Conservation (phyloP, 148 eudicot genomes). For the Vaccinium myrtillus region DNA sequence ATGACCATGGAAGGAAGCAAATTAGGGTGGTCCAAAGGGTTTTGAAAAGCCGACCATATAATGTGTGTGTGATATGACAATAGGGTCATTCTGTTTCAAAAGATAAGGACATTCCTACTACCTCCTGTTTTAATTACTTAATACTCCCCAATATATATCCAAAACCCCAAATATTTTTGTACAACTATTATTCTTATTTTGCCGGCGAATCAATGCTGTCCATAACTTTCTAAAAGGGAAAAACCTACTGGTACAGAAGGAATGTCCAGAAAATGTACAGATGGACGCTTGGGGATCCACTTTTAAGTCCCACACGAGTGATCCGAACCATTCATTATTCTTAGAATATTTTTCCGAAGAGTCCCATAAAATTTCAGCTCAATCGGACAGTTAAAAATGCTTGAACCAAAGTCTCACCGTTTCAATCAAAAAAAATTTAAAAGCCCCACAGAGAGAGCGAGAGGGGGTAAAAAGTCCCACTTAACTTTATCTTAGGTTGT, state of each 20-base stretch:
- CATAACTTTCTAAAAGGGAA: not conserved
- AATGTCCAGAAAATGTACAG: too few relatives aligned
- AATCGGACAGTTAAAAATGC: too few relatives aligned
- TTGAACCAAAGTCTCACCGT: too few relatives aligned
- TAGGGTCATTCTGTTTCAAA: conserved; percentile 1
- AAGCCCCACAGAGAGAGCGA: not conserved
- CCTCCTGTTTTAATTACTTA: not conserved
- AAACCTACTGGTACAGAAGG: too few relatives aligned
- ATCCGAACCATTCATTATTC: too few relatives aligned
- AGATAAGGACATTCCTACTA: conserved; percentile 7
- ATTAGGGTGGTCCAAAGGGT: not conserved
- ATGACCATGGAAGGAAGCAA: not conserved
- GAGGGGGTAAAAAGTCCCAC: not conserved
- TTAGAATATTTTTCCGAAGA: too few relatives aligned
- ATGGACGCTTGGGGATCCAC: too few relatives aligned
- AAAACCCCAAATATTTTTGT: not conserved
- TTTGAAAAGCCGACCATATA: not conserved
- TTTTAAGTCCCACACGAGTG: too few relatives aligned
- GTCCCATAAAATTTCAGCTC: too few relatives aligned
- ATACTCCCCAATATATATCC: not conserved
- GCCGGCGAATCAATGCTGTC: conserved; percentile 7
- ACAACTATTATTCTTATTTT: not conserved
- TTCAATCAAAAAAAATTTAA: too few relatives aligned
- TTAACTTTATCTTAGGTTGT: not conserved
- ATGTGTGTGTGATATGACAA: not conserved